phyloP scores from a whole-genome alignment of 2,329 filamentous ascomycete species.

The Neofusicoccum umdonicola region DNA sequence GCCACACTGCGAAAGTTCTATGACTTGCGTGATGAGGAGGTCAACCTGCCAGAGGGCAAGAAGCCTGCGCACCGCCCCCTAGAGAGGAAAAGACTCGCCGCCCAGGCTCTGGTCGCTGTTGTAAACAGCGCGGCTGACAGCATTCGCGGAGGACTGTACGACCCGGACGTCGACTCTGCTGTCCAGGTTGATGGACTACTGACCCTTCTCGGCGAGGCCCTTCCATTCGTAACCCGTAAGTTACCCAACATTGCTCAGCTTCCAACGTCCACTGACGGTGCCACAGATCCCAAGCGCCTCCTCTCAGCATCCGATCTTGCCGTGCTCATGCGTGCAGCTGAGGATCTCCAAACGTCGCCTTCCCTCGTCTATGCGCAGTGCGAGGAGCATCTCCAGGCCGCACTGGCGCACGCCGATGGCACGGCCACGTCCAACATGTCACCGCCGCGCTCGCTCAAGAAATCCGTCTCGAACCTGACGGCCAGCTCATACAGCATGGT shows the following conservation, averaged over 20 bases:
- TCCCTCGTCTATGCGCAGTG: conserved; percentile 70
- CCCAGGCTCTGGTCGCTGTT: conserved; percentile 73
- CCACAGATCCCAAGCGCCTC: conserved; percentile 50
- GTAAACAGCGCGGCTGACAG: conserved; percentile 84
- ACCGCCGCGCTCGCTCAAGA: conserved; percentile 51
- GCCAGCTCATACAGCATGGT: conserved; percentile 62
- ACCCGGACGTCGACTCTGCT: conserved; percentile 74
- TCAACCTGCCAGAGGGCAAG: conserved; percentile 38
- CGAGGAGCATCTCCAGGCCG: conserved; percentile 74
- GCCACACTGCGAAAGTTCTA: conserved; percentile 89
- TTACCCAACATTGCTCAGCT: conserved; percentile 22
- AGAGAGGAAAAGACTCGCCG: conserved; percentile 66
- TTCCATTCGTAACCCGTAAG: conserved; percentile 65
- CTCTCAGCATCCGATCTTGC: conserved; percentile 72
- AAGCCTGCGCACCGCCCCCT: conserved; percentile 50
- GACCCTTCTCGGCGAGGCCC: conserved; percentile 77
- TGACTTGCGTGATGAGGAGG: conserved; percentile 74
- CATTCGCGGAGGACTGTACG: conserved; percentile 86
- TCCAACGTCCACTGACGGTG: conserved; percentile 25
- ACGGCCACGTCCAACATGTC: conserved; percentile 21
- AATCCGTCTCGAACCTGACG: conserved; percentile 52
- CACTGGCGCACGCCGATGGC: conserved; percentile 64
- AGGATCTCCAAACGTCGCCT: conserved; percentile 75
- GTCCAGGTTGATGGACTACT: conserved; percentile 86
- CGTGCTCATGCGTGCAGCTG: conserved; percentile 70